Conservation (phyloP, 2,329 filamentous ascomycete genomes). For the Teratosphaeria viscida region DNA sequence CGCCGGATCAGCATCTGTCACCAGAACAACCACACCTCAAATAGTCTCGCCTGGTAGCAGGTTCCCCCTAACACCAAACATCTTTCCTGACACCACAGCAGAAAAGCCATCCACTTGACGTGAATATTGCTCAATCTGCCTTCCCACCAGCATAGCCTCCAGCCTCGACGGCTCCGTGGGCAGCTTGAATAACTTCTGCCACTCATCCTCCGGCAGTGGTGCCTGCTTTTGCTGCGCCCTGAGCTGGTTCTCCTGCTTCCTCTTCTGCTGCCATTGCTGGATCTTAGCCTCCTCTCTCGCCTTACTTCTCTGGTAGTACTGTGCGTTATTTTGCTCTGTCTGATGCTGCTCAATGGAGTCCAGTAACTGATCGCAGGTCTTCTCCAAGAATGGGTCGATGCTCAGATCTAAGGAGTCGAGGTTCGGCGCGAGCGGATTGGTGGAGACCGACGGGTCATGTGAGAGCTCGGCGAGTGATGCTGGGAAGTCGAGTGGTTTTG, state of each 20-base stretch:
- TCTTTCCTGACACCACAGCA: slow-evolving; percentile 83
- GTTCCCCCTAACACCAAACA: slow-evolving; percentile 84
- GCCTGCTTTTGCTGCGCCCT: slow-evolving; percentile 78
- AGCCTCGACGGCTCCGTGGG: slow-evolving; percentile 86
- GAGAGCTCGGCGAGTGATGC: slow-evolving; percentile 68
- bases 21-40: slow-evolving; percentile 2
- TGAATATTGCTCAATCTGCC: slow-evolving; percentile 96
- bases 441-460: slow-evolving; percentile 48
- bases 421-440: slow-evolving; percentile 68
- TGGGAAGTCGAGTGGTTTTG: slow-evolving; percentile 58
- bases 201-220: slow-evolving; percentile 89
- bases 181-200: slow-evolving; percentile 96
- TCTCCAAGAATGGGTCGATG: slow-evolving; percentile 96
- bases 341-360: slow-evolving; percentile 97
- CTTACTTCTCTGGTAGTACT: slow-evolving; percentile 90
- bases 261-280: slow-evolving; percentile 89
- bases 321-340: slow-evolving; percentile 98
- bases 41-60: slow-evolving; percentile 45
- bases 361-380: slow-evolving; percentile 90
- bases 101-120: slow-evolving; percentile 96
- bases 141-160: slow-evolving; percentile 86
- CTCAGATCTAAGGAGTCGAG: slow-evolving; percentile 82
- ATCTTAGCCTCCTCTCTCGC: slow-evolving; percentile 95
- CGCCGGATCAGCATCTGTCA: background rate
- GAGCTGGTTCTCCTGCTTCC: slow-evolving; percentile 87